A percentile compares a stretch with the other conserved stretches of the same genome.
Conservation (phyloP, 2,329 filamentous ascomycete genomes). For the Thermoascus crustaceus region DNA sequence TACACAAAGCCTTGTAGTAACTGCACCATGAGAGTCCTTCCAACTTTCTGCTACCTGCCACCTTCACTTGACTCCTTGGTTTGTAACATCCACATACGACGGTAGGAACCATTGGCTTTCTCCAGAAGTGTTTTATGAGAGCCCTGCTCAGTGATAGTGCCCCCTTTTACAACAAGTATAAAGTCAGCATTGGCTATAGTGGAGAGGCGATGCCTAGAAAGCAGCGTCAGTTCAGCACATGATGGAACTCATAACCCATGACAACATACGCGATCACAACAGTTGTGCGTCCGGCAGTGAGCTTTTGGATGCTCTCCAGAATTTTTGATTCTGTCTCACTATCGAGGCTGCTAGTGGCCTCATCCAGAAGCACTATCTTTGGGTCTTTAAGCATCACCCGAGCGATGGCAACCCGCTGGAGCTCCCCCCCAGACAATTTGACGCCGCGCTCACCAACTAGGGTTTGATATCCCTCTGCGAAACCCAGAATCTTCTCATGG, state of each 20-base stretch:
- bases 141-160: slow-evolving; percentile 56
- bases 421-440: slow-evolving; percentile 34
- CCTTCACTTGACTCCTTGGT: too few relatives aligned
- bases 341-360: slow-evolving; percentile 46
- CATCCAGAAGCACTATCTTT: slow-evolving; percentile 40
- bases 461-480: slow-evolving; percentile 31
- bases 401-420: slow-evolving; percentile 38
- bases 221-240: not conserved
- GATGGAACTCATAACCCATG: slow-evolving; percentile 14
- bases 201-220: slow-evolving; percentile 53
- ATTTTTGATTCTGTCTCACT: slow-evolving; percentile 40
- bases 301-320: slow-evolving; percentile 38
- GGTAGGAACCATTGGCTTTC: slow-evolving; percentile 53
- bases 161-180: slow-evolving; percentile 58
- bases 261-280: slow-evolving; percentile 43
- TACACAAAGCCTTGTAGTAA: too few relatives aligned
- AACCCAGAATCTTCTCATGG: slow-evolving; percentile 29
- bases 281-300: slow-evolving; percentile 44
- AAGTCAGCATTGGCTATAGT: slow-evolving; percentile 61
- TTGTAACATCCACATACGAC: slow-evolving; percentile 58
- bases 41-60: too few relatives aligned
- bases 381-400: slow-evolving; percentile 34
- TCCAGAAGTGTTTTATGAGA: slow-evolving; percentile 53
- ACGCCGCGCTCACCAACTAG: slow-evolving; percentile 26
- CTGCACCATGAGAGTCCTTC: too few relatives aligned